Conservation (phyloP, 805 yeast species). For the Ogataea parapolymorpha region DNA sequence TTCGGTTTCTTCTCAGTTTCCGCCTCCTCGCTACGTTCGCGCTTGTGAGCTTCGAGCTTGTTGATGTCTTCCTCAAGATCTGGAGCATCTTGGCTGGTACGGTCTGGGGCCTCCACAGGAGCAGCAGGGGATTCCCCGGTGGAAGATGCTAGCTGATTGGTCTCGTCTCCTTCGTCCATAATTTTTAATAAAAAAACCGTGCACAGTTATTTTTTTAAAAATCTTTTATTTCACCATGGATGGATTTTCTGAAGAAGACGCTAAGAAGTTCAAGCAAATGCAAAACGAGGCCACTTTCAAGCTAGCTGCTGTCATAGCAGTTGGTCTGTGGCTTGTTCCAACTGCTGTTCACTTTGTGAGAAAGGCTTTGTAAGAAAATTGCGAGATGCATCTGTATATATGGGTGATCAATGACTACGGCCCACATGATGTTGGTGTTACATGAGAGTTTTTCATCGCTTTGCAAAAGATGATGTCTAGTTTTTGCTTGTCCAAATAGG, state of each 20-base stretch:
- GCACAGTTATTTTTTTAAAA: constrained; percentile 9
- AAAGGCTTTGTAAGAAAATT: constrained; percentile 32
- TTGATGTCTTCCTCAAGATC: constrained; percentile 11
- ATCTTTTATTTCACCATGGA: constrained; percentile 20
- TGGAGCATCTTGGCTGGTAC: not conserved
- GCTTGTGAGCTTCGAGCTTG: constrained; percentile 6
- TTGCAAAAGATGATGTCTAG: not conserved
- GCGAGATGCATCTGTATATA: constrained; percentile 5
- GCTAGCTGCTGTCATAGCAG: constrained; percentile 60
- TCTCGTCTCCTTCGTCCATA: constrained; percentile 9
- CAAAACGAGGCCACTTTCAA: constrained; percentile 56
- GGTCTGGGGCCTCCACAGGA: not conserved
- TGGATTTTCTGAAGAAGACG: constrained; percentile 32
- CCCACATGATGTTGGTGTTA: not conserved
- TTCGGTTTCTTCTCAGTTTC: constrained; percentile 10
- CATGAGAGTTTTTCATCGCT: not conserved
- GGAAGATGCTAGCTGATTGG: not conserved
- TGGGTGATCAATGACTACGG: constrained; percentile 2
- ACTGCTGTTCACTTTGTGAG: constrained; percentile 51
- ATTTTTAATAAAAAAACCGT: constrained; percentile 2
- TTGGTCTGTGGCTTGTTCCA: constrained; percentile 60
- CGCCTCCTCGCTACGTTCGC: constrained; percentile 8
- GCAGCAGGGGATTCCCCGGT: not conserved
- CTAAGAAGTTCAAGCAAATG: constrained; percentile 59
- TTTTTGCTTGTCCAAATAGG: not conserved